These are phyloP conservation scores for Aspergillus brunneoviolaceus DNA, from an alignment of 2,329 filamentous ascomycete genomes.

Conservation along the genomic window DNA sequence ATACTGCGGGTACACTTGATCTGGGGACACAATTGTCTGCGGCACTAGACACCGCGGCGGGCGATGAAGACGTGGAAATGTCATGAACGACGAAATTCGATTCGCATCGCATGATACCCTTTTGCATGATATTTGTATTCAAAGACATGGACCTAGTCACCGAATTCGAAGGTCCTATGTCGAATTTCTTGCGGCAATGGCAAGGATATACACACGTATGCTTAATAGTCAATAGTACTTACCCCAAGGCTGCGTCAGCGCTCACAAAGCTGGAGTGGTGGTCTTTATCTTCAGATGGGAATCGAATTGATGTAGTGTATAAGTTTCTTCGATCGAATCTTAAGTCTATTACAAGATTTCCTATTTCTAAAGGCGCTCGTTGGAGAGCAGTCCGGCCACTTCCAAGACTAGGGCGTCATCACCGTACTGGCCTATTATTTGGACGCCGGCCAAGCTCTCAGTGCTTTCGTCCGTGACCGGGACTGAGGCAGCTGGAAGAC, in stretches of 20 bases:
- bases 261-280: too few relatives aligned
- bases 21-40: constrained; percentile 13
- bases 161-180: neutral
- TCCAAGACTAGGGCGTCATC: constrained; percentile 45
- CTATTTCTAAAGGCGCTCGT: constrained; percentile 13
- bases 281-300: too few relatives aligned
- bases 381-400: constrained; percentile 39
- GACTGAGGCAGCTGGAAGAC: constrained; percentile 82
- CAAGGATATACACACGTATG: neutral
- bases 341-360: neutral
- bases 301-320: neutral
- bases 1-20: constrained; percentile 24
- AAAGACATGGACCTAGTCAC: neutral
- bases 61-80: constrained; percentile 35
- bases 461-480: constrained; percentile 54
- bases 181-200: neutral
- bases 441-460: constrained; percentile 39
- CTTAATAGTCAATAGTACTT: too few relatives aligned
- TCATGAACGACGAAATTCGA: constrained; percentile 14
- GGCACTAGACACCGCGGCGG: constrained; percentile 16
- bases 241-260: too few relatives aligned
- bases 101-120: neutral
- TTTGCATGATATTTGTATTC: neutral
- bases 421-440: constrained; percentile 50
- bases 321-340: neutral